These are phyloP conservation scores for Coemansia sp. DNA, from an alignment of 192 early-diverging fungal species.

Conservation along the genomic window DNA sequence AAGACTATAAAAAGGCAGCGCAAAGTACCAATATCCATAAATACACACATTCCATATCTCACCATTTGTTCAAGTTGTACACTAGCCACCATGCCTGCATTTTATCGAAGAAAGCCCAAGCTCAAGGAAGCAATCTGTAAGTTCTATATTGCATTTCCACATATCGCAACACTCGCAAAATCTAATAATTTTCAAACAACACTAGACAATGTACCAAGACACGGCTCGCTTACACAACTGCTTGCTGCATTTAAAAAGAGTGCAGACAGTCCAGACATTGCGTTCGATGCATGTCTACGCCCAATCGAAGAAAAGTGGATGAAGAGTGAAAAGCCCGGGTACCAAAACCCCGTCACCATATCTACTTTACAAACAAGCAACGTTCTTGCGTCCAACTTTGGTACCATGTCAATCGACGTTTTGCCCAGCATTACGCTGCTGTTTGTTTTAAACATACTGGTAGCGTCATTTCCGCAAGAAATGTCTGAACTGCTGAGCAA, in stretches of 20 bases:
- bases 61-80: neutral
- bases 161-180: neutral
- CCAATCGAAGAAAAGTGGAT: conserved; percentile 23
- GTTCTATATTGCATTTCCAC: neutral
- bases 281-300: conserved; percentile 7
- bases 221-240: neutral
- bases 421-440: conserved; percentile 13
- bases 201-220: neutral
- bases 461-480: conserved; percentile 23
- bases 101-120: conserved; percentile 12
- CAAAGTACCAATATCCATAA: neutral
- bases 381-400: neutral
- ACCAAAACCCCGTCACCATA: neutral
- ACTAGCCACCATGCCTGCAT: conserved; percentile 8
- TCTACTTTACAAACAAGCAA: neutral
- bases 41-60: neutral
- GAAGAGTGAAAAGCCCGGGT: conserved; percentile 1
- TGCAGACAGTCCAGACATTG: neutral
- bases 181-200: neutral
- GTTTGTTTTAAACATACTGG: conserved; percentile 20
- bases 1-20: neutral
- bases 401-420: conserved; percentile 2
- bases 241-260: neutral
- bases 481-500: conserved; percentile 7
- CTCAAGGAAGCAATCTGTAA: conserved; percentile 14